These are phyloP conservation scores for Nicotiana undulata DNA, from an alignment of 257 asterid genomes.

Conservation along the genomic window DNA sequence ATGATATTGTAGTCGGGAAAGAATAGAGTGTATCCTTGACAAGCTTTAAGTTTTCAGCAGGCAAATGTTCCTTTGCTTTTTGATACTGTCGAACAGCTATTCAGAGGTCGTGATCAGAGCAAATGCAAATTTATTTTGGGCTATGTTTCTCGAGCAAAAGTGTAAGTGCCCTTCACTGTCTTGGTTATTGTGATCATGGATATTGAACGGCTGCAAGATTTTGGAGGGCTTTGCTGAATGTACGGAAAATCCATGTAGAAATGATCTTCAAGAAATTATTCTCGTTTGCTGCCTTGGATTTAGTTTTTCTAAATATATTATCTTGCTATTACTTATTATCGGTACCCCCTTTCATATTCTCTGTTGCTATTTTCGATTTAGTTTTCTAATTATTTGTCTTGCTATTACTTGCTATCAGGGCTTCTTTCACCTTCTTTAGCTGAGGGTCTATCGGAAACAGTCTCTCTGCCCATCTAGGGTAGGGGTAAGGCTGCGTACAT, in stretches of 20 bases:
- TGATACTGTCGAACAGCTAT: constrained; percentile 62
- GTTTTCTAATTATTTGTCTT: too few relatives aligned
- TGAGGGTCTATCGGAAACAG: too few relatives aligned
- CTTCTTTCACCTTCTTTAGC: too few relatives aligned
- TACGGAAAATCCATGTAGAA: neutral
- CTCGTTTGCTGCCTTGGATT: too few relatives aligned
- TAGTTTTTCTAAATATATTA: too few relatives aligned
- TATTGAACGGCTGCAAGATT: neutral
- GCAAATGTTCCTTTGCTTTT: constrained; percentile 68
- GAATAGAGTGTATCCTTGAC: constrained; percentile 31
- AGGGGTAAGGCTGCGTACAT: too few relatives aligned
- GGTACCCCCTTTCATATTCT: too few relatives aligned
- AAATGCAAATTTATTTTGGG: constrained; percentile 74
- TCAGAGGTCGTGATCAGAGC: constrained; percentile 24
- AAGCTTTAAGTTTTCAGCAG: constrained; percentile 80
- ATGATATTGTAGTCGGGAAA: neutral
- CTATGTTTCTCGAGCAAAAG: constrained; percentile 79
- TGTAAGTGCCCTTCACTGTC: constrained; percentile 35
- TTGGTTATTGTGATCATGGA: neutral
- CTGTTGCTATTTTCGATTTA: too few relatives aligned
- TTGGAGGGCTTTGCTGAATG: neutral
- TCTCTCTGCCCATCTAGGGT: too few relatives aligned
- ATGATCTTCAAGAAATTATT: neutral
- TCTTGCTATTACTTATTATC: too few relatives aligned
- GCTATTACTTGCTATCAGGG: too few relatives aligned